phyloP scores from a whole-genome alignment of 1,284 basidiomycete genomes.

The Cutaneotrichosporon dermatis region DNA sequence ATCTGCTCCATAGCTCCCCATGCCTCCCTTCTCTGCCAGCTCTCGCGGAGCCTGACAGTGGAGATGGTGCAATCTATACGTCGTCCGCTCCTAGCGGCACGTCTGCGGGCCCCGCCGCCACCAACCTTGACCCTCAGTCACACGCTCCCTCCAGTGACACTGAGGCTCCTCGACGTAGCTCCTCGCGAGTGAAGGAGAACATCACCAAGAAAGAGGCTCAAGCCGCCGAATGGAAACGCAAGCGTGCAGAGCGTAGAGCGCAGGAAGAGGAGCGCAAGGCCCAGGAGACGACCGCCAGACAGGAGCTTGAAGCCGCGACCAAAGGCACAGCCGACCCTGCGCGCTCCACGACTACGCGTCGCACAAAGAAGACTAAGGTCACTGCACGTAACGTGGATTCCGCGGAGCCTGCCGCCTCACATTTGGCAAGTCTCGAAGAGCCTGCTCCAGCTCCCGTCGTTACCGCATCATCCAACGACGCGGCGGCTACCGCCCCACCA shows the following conservation, averaged over 20 bases:
- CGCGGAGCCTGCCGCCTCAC: neutral
- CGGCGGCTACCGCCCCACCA: neutral
- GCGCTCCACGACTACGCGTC: neutral
- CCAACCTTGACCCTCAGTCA: no score
- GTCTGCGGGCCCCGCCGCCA: neutral
- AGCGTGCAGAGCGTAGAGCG: constrained; percentile 20
- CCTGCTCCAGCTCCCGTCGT: neutral
- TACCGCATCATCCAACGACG: neutral
- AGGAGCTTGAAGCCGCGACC: no score
- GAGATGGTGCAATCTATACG: no score
- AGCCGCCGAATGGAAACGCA: constrained; percentile 23
- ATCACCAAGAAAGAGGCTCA: constrained; percentile 23
- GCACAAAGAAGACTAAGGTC: neutral
- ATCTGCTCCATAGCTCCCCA: neutral
- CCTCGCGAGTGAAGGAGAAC: constrained; percentile 19
- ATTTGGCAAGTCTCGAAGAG: neutral
- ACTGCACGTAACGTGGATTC: neutral
- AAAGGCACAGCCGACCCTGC: neutral
- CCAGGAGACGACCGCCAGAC: no score
- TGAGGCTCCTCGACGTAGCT: neutral
- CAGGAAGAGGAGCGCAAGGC: neutral
- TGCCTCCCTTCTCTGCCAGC: no score
- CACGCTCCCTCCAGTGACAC: neutral
- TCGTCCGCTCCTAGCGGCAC: neutral
- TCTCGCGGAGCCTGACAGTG: no score